Evolutionary conservation across 2,329 filamentous ascomycete genomes (phyloP).

Genomic region (Plectosphaerella plurivora): DNA sequence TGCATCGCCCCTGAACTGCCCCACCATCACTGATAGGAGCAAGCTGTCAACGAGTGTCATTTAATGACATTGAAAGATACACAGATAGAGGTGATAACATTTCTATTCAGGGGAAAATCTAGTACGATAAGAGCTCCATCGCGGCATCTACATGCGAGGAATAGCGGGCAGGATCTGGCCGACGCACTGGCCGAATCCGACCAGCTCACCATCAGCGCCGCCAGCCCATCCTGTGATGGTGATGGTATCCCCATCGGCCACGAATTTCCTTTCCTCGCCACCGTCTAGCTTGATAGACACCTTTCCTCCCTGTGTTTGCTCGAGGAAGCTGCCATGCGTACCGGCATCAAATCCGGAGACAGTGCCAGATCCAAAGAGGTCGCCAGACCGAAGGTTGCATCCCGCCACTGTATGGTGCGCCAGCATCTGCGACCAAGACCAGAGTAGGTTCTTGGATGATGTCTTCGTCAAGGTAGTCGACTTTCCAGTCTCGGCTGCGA

Average conservation of each 20-base stretch:
- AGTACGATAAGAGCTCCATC: too few species aligned
- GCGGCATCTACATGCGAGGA: neutral
- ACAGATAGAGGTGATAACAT: too few species aligned
- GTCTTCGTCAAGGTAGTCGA: constrained; percentile 34
- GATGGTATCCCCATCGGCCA: constrained; percentile 70
- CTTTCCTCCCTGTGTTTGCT: constrained; percentile 69
- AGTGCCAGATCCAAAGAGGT: constrained; percentile 73
- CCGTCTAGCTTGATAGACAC: constrained; percentile 53
- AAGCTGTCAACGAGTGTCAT: too few species aligned
- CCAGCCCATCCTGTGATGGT: constrained; percentile 61
- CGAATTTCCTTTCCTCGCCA: constrained; percentile 64
- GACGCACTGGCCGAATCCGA: constrained; percentile 75
- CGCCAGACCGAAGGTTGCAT: constrained; percentile 69
- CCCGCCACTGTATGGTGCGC: constrained; percentile 75
- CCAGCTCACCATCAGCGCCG: constrained; percentile 58
- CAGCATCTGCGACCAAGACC: constrained; percentile 81
- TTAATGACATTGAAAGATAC: too few species aligned
- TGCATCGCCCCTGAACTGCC: too few species aligned
- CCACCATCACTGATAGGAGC: too few species aligned
- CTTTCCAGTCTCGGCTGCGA: constrained; percentile 19
- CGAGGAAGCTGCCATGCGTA: constrained; percentile 65
- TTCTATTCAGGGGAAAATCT: too few species aligned
- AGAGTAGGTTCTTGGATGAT: constrained; percentile 52
- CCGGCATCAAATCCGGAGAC: constrained; percentile 62
- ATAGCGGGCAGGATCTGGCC: constrained; percentile 43